Percentiles rank a stretch among this genome's conserved stretches.
Evolutionary conservation across 495 filamentous ascomycete genomes (phyloP).

Genomic region (Amniculicola lignicola): DNA sequence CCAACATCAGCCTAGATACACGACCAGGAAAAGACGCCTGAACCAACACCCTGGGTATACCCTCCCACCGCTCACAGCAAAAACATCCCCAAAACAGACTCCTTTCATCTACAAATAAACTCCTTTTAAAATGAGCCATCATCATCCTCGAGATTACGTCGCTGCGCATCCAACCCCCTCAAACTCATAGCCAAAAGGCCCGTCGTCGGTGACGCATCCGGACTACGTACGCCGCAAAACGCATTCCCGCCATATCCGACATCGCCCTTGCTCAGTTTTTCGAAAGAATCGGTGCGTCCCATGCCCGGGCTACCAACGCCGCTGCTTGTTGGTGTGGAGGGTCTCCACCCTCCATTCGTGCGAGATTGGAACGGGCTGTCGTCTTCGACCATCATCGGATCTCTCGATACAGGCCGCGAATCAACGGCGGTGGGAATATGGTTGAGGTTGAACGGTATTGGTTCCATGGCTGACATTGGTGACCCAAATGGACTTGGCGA

Average conservation of each 20-base stretch:
- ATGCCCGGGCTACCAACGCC: background rate
- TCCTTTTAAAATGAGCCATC: too few species aligned
- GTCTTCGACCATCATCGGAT: constrained; percentile 35
- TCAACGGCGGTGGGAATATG: constrained; percentile 12
- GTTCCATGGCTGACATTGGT: constrained; percentile 11
- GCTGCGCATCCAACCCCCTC: constrained; percentile 38
- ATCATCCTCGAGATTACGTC: background rate
- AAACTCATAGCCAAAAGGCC: constrained; percentile 38
- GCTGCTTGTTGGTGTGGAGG: background rate
- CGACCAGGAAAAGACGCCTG: too few species aligned
- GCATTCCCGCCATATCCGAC: constrained; percentile 63
- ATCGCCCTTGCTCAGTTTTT: constrained; percentile 66
- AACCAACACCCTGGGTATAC: too few species aligned
- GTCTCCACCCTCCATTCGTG: background rate
- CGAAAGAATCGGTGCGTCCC: constrained; percentile 47
- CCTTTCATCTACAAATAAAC: too few species aligned
- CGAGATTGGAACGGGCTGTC: constrained; percentile 27
- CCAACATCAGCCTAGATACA: too few species aligned
- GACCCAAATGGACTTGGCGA: constrained; percentile 1
- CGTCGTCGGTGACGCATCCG: constrained; percentile 18
- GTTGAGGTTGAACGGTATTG: constrained; percentile 23
- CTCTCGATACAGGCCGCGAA: constrained; percentile 33
- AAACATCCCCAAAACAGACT: too few species aligned
- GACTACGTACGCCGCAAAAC: constrained; percentile 40
- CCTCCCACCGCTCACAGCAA: too few species aligned